Evolutionary conservation across 139 green algal genomes (phyloP), one percentile per base, ranked within the genome.

Genomic region (Tetratostichococcus sp.): DNA sequence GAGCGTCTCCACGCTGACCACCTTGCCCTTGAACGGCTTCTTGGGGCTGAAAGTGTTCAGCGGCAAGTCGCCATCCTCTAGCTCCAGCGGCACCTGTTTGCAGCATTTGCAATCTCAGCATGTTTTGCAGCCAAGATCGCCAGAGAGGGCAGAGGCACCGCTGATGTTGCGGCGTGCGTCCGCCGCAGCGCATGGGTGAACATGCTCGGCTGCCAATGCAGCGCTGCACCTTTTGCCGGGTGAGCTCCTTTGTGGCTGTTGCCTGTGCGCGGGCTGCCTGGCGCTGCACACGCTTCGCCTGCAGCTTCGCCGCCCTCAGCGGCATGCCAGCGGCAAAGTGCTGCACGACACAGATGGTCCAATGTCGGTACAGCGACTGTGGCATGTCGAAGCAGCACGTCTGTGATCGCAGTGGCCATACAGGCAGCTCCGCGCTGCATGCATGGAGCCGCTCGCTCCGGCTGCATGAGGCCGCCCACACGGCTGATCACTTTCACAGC

Each of bases 1-100:
- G 77, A 99, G 98, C 67, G 82, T 83, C 89, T 99, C 89, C 70
- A 98, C 95, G 17, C 85, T 95, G 74, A 88, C 87, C 59, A 99
- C 65, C 72, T 87, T 94, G 71, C 70, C 93, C 43, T 86, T 92
- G 89, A 96, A 97, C n/a, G 94, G 92, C 43, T 86, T 84, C 90
- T 97, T 98, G 89, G 87, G 85, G 72, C 50, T 86, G 82, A 88
- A 98, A 73, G 93, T 98, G 93, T 98, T 98, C 82, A 97, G 82
- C 57, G 93, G 93, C 87, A 97, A 74, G 65, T 88, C 85, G 74
- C 84, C 86, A 69, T 91, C 75, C 82, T 94, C 89, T 28, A 94
- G 85, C 80, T 91, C 84, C 32, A 89, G 75, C 6, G 89, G 85
- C 69, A 94, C 39, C 39, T 50, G 39, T n/a, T n/a, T n/a, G n/a